Evolutionary conservation across 2,329 filamentous ascomycete genomes (phyloP).

Genomic region (Monilinia fructicola): DNA sequence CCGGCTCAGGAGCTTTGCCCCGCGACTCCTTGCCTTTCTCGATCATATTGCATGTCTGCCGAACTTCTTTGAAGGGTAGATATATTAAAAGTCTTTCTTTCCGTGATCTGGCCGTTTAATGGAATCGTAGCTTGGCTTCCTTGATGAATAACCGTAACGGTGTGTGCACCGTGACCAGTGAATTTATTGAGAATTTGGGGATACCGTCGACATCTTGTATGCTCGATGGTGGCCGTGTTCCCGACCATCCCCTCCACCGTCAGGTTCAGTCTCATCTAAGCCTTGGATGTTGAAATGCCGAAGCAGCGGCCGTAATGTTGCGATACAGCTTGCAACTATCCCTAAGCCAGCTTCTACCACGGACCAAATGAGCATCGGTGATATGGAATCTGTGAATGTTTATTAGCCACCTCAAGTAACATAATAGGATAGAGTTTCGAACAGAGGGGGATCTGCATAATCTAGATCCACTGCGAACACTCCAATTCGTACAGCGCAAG

Average conservation of each 20-base stretch:
- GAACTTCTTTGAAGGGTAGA: slow-evolving; percentile 11
- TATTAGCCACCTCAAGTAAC: background rate
- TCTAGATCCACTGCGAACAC: slow-evolving; percentile 16
- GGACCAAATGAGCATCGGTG: slow-evolving; percentile 20
- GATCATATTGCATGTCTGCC: slow-evolving; percentile 16
- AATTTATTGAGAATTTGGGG: slow-evolving; percentile 16
- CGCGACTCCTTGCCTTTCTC: slow-evolving; percentile 15
- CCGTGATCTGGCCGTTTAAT: background rate
- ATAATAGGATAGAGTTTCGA: background rate
- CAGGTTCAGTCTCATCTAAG: slow-evolving; percentile 9
- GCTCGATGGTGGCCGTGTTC: background rate
- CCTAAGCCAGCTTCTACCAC: slow-evolving; percentile 20
- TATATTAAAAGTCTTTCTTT: slow-evolving; percentile 13
- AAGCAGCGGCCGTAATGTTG: slow-evolving; percentile 21
- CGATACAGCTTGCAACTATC: slow-evolving; percentile 19
- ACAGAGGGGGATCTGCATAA: slow-evolving; percentile 21
- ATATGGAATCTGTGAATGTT: slow-evolving; percentile 16
- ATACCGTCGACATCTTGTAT: slow-evolving; percentile 22
- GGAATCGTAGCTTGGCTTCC: slow-evolving; percentile 13
- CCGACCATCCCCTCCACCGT: background rate
- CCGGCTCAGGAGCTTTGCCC: slow-evolving; percentile 16
- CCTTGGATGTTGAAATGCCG: slow-evolving; percentile 15
- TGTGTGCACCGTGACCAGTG: slow-evolving; percentile 18
- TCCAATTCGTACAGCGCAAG: slow-evolving; percentile 12
- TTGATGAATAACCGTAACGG: slow-evolving; percentile 16